Base-by-base conservation (phyloP, 768 basidiomycete genomes). In the Pleurotus tuber-regium region DNA sequence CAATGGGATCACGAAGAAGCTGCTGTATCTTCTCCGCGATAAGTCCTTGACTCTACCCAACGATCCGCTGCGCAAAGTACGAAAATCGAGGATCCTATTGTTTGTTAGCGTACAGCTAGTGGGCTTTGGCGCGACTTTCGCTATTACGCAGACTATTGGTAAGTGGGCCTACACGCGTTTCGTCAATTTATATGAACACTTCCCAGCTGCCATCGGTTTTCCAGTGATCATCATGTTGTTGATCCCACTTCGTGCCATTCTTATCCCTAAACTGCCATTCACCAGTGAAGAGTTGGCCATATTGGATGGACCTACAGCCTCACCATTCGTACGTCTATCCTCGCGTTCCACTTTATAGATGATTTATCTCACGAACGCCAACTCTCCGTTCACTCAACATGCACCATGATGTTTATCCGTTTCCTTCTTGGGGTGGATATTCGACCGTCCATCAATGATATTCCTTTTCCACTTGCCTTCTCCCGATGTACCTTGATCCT, bases 81-180 rank as follows among this genome's bases (percentile, higher is more conserved):
- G 89, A 54, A 87, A 81, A 60, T 84, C 83, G 0, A 75, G 88
- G 24, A 80, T 96, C 42, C 50, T 85, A 24, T 65, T 90, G 9
- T 97, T 91, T 65, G 66, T 92, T 4, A 65, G 68, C 12, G 72
- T 95, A 29, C 89, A 97, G 64, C 77, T 96, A 26, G 57, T 86
- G 5, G 91, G 86, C 2, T 98, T 97, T 59, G 92, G 86, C 0
- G 84, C 84, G 2, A 93, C 93, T 0, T 92, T 96, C 64, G 89
- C 90, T 6, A 84, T 97, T 55, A 92, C 90, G 0, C 93, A 97
- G 63, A 95, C 92, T 1, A 82, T 88, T 53, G 90, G 90, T 90
- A 55, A 16, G 16, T 28, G 40, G 14, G 50, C 43, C 16, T 21
- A 38, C 63, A 63, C 70, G n/a, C 73, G 73, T 55, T 69, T 70